A percentile compares a stretch with the other conserved stretches of the same genome.
Evolutionary conservation across 2,329 filamentous ascomycete genomes (phyloP).

Genomic region (Huntiella savannae): DNA sequence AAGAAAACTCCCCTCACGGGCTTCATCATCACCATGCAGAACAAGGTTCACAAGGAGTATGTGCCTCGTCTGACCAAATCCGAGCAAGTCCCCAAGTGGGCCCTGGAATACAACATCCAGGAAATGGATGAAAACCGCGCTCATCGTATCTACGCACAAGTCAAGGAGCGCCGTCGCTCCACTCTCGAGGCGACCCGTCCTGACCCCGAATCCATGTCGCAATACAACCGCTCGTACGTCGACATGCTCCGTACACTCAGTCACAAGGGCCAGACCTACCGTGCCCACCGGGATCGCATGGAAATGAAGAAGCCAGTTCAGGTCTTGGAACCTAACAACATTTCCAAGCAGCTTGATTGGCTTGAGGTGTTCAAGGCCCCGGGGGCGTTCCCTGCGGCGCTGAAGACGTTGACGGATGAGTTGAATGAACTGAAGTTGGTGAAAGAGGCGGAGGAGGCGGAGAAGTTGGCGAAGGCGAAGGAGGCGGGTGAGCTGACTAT

Average conservation of each 20-base stretch:
- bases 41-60: constrained; percentile 47
- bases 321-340: constrained; percentile 22
- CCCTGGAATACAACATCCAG: constrained; percentile 57
- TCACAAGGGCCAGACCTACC: constrained; percentile 36
- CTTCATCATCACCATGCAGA: constrained; percentile 53
- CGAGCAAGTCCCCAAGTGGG: constrained; percentile 37
- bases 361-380: constrained; percentile 18
- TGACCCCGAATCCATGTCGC: constrained; percentile 19
- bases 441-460: neutral
- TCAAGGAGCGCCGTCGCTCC: constrained; percentile 35
- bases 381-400: neutral
- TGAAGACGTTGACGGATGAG: neutral
- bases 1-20: constrained; percentile 32
- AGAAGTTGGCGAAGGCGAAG: neutral
- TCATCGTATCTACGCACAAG: constrained; percentile 32
- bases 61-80: constrained; percentile 38
- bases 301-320: constrained; percentile 29
- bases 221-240: constrained; percentile 26
- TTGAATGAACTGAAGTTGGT: neutral
- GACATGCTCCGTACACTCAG: constrained; percentile 27
- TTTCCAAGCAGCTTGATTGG: constrained; percentile 18
- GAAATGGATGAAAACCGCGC: constrained; percentile 34
- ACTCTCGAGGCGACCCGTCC: constrained; percentile 17
- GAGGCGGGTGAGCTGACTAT: neutral
- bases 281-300: constrained; percentile 32